phyloP scores from a whole-genome alignment of 106 monocot genomes.

The Hemerocallis citrina region DNA sequence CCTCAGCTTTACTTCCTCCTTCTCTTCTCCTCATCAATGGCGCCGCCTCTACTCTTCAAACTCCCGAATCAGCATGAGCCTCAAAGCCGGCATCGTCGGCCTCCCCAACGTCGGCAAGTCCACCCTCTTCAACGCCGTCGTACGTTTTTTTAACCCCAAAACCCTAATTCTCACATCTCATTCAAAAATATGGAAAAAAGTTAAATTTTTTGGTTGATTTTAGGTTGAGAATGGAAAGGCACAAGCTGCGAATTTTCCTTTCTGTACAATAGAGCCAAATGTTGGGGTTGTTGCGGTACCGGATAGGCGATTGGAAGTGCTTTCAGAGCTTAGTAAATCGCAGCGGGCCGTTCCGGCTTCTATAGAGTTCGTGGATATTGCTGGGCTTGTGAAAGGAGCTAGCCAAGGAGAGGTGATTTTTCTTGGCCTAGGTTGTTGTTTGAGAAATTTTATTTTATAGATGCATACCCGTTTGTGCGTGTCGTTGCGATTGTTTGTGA shows the following conservation, averaged over 20 bases:
- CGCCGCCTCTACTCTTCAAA: conserved; percentile 47
- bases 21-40: conserved; percentile 39
- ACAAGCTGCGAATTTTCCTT: conserved; percentile 97
- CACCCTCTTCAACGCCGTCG: conserved; percentile 94
- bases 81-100: conserved; percentile 91
- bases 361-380: conserved; percentile 94
- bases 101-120: conserved; percentile 98
- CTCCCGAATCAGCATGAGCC: conserved; percentile 78
- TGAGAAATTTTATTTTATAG: no score
- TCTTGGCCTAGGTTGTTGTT: no score
- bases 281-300: conserved; percentile 93
- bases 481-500: no score
- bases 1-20: conserved; percentile 6
- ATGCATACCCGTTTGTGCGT: no score
- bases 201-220: background rate
- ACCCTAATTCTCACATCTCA: background rate
- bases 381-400: conserved; percentile 95
- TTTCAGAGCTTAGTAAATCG: conserved; percentile 77
- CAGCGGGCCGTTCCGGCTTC: conserved; percentile 66
- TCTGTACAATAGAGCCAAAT: conserved; percentile 97
- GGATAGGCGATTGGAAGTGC: conserved; percentile 69
- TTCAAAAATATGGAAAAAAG: background rate
- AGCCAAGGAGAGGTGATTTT: conserved; percentile 90
- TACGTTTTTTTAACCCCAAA: conserved; percentile 34
- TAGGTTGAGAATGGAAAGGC: conserved; percentile 99